Percentiles rank a stretch among this genome's conserved stretches.
phyloP scores from a whole-genome alignment of 179 eudicot species.

The Beta macrorhiza region DNA sequence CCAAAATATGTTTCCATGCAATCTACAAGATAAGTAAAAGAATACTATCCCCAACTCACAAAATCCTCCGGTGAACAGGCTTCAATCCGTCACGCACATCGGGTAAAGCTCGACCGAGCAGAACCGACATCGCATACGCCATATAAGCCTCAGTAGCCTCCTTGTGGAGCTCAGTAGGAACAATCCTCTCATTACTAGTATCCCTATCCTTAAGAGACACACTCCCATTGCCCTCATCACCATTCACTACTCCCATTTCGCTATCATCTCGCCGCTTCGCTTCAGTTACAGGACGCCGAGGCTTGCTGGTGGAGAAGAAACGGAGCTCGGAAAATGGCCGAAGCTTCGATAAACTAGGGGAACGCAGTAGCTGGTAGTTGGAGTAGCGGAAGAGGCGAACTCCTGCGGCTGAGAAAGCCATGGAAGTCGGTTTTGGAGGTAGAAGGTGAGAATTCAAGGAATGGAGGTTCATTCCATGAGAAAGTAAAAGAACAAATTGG shows the following conservation, averaged over 20 bases:
- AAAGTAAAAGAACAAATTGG: not conserved
- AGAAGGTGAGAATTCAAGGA: not conserved
- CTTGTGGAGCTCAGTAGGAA: conserved; percentile 70
- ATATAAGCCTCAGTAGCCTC: conserved; percentile 95
- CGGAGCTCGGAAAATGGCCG: conserved; percentile 29
- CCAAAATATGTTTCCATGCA: too few species aligned
- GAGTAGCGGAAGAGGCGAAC: conserved; percentile 28
- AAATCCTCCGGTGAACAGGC: conserved; percentile 85
- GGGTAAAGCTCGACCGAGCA: conserved; percentile 88
- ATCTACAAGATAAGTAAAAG: too few species aligned
- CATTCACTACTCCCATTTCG: conserved; percentile 24
- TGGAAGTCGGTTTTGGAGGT: conserved; percentile 4
- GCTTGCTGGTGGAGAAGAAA: conserved; percentile 23
- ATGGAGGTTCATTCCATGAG: conserved; percentile 15
- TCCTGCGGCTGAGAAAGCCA: conserved; percentile 23
- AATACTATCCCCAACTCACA: conserved; percentile 38
- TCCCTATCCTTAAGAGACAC: conserved; percentile 29
- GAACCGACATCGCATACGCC: conserved; percentile 96
- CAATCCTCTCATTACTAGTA: conserved; percentile 50
- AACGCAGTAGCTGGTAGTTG: conserved; percentile 12
- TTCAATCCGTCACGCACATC: conserved; percentile 93
- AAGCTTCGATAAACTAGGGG: conserved; percentile 34
- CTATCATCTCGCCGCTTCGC: conserved; percentile 40
- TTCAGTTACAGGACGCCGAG: conserved; percentile 37
- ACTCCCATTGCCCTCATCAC: conserved; percentile 25